Evolutionary conservation across 495 filamentous ascomycete genomes (phyloP).

Genomic region (Neurospora discreta): DNA sequence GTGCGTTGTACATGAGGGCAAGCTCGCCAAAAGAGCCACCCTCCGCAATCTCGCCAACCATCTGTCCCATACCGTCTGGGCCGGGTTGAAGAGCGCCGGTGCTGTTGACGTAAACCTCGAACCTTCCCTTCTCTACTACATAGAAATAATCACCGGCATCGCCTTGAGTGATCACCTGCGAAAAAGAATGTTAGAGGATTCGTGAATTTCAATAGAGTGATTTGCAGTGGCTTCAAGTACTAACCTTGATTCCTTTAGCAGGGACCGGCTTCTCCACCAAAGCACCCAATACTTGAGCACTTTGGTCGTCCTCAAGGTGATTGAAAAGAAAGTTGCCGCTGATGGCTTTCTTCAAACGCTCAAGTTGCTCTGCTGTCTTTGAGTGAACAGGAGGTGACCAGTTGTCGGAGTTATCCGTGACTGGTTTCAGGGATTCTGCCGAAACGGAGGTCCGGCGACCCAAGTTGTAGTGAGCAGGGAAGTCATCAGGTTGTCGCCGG

Average conservation of each 20-base stretch:
- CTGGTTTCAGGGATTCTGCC: constrained; percentile 88
- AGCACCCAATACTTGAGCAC: constrained; percentile 74
- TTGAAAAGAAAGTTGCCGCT: constrained; percentile 88
- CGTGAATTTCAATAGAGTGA: neutral
- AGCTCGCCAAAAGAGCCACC: constrained; percentile 97
- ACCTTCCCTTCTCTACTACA: constrained; percentile 81
- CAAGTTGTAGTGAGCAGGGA: constrained; percentile 90
- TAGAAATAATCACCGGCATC: constrained; percentile 98
- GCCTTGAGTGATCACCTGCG: constrained; percentile 80
- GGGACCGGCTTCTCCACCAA: constrained; percentile 92
- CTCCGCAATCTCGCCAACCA: constrained; percentile 70
- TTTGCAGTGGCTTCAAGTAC: constrained; percentile 1
- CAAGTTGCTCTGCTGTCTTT: constrained; percentile 71
- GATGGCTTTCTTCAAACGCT: constrained; percentile 70
- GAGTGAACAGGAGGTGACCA: constrained; percentile 80
- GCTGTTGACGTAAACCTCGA: constrained; percentile 83
- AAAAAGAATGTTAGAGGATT: constrained; percentile 5
- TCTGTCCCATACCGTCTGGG: constrained; percentile 69
- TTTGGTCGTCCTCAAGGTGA: constrained; percentile 88
- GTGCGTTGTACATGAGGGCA: constrained; percentile 97
- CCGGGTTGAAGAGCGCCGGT: constrained; percentile 73
- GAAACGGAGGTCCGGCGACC: constrained; percentile 91
- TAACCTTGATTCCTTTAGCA: constrained; percentile 77
- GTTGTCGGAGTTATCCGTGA: constrained; percentile 68
- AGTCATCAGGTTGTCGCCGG: constrained; percentile 48